Percentiles rank a stretch among this genome's conserved stretches.
Evolutionary conservation across 306 rosid genomes (phyloP).

Genomic region (Vicia villosa): DNA sequence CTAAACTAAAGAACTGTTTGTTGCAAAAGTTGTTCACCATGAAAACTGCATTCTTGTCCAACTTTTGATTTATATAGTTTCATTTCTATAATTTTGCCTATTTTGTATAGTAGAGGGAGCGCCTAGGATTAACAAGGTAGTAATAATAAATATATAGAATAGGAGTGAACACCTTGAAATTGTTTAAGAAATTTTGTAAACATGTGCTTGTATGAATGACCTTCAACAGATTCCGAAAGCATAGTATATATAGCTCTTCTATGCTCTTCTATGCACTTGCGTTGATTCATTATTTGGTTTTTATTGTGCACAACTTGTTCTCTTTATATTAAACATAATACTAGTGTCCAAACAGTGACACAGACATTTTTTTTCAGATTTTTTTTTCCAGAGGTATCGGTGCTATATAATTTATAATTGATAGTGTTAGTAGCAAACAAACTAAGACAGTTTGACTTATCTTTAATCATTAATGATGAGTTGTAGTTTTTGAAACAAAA

Average conservation of each 20-base stretch:
- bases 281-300: no score
- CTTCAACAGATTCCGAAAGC: no score
- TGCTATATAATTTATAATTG: no score
- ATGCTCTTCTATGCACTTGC: no score
- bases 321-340: no score
- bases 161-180: conserved; percentile 46
- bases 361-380: no score
- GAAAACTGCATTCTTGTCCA: conserved; percentile 20
- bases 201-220: no score
- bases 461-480: conserved; percentile 19
- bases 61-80: conserved; percentile 33
- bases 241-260: no score
- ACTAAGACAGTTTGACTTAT: conserved; percentile 6
- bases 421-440: background rate
- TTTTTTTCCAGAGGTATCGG: no score
- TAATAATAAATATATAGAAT: conserved; percentile 5
- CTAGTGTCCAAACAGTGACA: no score
- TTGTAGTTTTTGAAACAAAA: conserved; percentile 22
- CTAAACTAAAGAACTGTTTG: conserved; percentile 36
- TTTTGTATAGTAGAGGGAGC: conserved; percentile 60
- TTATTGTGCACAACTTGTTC: no score
- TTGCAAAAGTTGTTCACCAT: conserved; percentile 51
- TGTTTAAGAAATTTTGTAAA: conserved; percentile 43
- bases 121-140: conserved; percentile 13
- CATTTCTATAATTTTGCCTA: conserved; percentile 43